Evolutionary conservation across 1,284 basidiomycete genomes (phyloP).

Genomic region (Dichomitus squalens): DNA sequence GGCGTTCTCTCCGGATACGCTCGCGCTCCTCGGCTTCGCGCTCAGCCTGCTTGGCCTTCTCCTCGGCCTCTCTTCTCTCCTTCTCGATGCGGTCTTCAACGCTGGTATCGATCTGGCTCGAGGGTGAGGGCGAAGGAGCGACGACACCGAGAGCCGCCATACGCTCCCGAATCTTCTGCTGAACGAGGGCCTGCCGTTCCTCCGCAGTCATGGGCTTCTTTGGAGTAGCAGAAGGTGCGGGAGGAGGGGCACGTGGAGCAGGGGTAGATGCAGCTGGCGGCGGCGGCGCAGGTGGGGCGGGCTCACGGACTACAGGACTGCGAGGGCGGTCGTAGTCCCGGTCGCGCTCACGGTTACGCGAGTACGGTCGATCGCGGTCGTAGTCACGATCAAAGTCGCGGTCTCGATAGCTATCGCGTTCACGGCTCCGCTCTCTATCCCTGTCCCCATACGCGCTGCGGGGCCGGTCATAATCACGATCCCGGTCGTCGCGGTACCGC

Average conservation of each 20-base stretch:
- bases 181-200: conserved; percentile 84
- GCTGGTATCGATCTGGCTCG: conserved; percentile 65
- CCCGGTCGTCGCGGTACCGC: conserved; percentile 41
- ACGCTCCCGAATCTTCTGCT: conserved; percentile 83
- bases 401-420: conserved; percentile 37
- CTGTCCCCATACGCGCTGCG: conserved; percentile 35
- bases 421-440: conserved; percentile 25
- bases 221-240: conserved; percentile 51
- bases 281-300: conserved; percentile 50
- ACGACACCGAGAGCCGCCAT: conserved; percentile 86
- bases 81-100: conserved; percentile 83
- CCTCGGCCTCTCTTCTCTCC: conserved; percentile 87
- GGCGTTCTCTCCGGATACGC: conserved; percentile 62
- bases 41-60: conserved; percentile 74
- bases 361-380: conserved; percentile 32
- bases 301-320: conserved; percentile 48
- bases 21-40: conserved; percentile 79
- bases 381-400: conserved; percentile 34
- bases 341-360: conserved; percentile 36
- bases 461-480: conserved; percentile 41
- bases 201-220: conserved; percentile 83
- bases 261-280: conserved; percentile 47
- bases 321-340: conserved; percentile 50
- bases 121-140: conserved; percentile 47
- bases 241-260: conserved; percentile 30